Conservation (phyloP, 306 rosid species). For the Prunus mongolica region DNA sequence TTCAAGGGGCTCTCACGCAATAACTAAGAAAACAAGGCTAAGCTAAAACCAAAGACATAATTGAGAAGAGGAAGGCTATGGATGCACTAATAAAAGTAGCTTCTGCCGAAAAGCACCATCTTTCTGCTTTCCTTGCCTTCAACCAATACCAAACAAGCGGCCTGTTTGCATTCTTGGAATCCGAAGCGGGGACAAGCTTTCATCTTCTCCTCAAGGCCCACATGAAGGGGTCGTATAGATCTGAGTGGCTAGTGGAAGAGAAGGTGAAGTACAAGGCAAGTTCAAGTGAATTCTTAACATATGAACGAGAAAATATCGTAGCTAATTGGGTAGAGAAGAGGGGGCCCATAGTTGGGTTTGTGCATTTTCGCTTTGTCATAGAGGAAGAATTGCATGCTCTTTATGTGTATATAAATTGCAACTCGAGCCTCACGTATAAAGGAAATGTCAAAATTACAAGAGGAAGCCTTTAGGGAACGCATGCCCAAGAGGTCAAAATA, state of each 20-base stretch:
- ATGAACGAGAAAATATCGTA: conserved; percentile 28
- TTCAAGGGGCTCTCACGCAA: conserved; percentile 20
- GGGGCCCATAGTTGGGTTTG: conserved; percentile 65
- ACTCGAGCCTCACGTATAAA: conserved; percentile 55
- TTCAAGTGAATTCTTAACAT: conserved; percentile 26
- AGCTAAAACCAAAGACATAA: conserved; percentile 39
- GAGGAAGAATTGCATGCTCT: conserved; percentile 83
- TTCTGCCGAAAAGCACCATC: conserved; percentile 43
- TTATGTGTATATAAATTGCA: conserved; percentile 76
- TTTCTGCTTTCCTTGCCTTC: conserved; percentile 45
- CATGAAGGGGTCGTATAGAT: conserved; percentile 75
- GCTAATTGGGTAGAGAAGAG: conserved; percentile 24
- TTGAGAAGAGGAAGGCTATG: conserved; percentile 58
- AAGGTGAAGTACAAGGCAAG: conserved; percentile 66
- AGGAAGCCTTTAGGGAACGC: no score
- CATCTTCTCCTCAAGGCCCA: conserved; percentile 45
- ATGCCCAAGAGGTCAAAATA: no score
- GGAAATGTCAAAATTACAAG: conserved; percentile 38
- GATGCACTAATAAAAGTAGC: conserved; percentile 58
- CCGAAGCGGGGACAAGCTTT: conserved; percentile 61
- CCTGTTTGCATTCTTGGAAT: conserved; percentile 52
- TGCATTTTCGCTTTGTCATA: conserved; percentile 60
- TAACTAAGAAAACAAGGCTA: conserved; percentile 27
- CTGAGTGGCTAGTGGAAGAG: conserved; percentile 76
- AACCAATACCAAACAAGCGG: conserved; percentile 32